Conservation (phyloP, 176 grass and related monocot genomes). For the Carex scoparia region DNA sequence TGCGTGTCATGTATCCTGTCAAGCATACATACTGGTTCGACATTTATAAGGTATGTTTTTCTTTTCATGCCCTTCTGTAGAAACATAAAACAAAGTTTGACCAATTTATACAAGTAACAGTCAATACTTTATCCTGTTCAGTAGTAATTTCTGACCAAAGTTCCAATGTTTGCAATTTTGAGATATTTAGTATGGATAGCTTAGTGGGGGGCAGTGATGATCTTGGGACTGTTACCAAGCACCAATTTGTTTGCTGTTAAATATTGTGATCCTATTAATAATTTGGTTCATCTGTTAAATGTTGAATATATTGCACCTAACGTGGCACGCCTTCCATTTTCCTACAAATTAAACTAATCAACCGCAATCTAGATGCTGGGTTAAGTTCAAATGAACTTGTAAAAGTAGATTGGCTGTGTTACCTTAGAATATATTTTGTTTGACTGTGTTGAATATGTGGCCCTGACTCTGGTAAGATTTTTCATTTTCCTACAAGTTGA, state of each 20-base stretch:
- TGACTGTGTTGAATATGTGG: not conserved
- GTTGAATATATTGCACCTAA: not conserved
- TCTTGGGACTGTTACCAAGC: not conserved
- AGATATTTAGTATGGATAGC: not conserved
- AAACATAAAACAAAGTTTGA: not conserved
- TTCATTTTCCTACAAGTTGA: not conserved
- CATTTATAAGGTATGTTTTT: slow-evolving; percentile 82
- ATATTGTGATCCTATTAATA: not conserved
- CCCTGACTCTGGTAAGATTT: not conserved
- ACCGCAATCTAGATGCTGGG: not conserved
- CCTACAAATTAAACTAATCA: slow-evolving; percentile 2
- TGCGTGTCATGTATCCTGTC: slow-evolving; percentile 98
- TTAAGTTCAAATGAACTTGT: not conserved
- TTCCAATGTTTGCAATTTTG: not conserved
- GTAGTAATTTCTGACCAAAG: not conserved
- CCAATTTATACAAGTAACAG: not conserved
- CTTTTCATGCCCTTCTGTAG: slow-evolving; percentile 21
- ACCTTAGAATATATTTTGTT: not conserved
- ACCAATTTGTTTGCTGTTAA: not conserved
- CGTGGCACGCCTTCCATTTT: not conserved
- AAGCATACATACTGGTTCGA: slow-evolving; percentile 99
- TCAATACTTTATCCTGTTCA: not conserved
- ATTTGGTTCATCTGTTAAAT: not conserved
- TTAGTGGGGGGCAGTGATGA: not conserved
- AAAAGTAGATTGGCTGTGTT: not conserved